A percentile compares a stretch with the other conserved stretches of the same genome.
These are phyloP conservation scores for Schizothecium vesticola DNA, from an alignment of 495 filamentous ascomycete species.

Conservation along the genomic window DNA sequence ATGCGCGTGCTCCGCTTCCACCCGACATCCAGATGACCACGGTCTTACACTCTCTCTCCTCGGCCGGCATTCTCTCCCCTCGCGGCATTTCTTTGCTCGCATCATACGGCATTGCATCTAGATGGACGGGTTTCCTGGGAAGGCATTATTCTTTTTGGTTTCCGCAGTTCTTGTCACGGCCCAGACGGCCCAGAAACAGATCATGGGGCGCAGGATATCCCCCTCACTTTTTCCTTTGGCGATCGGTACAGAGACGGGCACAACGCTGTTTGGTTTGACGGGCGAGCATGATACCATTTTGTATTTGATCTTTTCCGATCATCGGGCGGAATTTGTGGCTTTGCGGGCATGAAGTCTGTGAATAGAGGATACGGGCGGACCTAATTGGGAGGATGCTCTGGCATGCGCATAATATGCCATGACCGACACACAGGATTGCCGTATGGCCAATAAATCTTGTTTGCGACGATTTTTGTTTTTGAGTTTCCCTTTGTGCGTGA, in stretches of 20 bases:
- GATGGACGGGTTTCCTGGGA: neutral
- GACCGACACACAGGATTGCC: neutral
- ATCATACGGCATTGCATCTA: conserved; percentile 1
- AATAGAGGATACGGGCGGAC: neutral
- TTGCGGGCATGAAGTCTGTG: neutral
- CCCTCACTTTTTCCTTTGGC: neutral
- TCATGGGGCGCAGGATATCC: neutral
- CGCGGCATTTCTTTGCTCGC: neutral
- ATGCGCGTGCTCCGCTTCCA: neutral
- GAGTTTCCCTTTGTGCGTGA: neutral
- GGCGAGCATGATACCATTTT: conserved; percentile 18
- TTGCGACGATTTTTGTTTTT: neutral
- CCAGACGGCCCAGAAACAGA: neutral
- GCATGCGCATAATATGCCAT: neutral
- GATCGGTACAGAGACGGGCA: neutral
- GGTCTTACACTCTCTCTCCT: neutral
- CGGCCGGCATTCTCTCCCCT: neutral
- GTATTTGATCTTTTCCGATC: conserved; percentile 9
- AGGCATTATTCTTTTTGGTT: neutral
- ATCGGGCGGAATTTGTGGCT: neutral
- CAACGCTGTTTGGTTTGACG: neutral
- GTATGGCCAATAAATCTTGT: neutral
- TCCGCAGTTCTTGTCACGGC: neutral
- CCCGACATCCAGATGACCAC: neutral
- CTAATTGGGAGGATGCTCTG: conserved; percentile 20